Evolutionary conservation across 2,329 filamentous ascomycete species (phyloP).

Genomic region (Gaeumannomyces tritici): DNA sequence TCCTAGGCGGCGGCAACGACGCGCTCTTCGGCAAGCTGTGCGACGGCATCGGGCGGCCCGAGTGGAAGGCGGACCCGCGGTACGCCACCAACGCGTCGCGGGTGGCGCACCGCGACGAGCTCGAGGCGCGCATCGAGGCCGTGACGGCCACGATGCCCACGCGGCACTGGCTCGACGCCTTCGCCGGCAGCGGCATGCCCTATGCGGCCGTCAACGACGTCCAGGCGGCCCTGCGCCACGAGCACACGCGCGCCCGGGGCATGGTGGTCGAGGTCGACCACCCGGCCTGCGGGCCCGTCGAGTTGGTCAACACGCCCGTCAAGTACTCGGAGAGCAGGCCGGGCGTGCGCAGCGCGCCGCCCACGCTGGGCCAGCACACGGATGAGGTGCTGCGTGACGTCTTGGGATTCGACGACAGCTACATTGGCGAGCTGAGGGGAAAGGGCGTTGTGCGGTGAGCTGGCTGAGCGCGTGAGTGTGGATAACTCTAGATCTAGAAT

Average conservation of each 20-base stretch:
- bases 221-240: constrained; percentile 70
- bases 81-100: constrained; percentile 53
- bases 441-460: constrained; percentile 54
- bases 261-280: constrained; percentile 92
- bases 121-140: constrained; percentile 72
- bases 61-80: constrained; percentile 50
- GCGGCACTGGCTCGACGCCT: constrained; percentile 72
- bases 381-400: constrained; percentile 61
- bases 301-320: constrained; percentile 86
- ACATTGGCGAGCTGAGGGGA: constrained; percentile 53
- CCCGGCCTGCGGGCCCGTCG: constrained; percentile 70
- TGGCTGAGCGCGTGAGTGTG: not conserved
- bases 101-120: constrained; percentile 60
- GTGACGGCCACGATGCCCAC: constrained; percentile 72
- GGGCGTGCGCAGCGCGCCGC: constrained; percentile 66
- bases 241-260: constrained; percentile 71
- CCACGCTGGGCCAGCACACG: constrained; percentile 80
- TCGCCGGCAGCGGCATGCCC: constrained; percentile 88
- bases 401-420: constrained; percentile 46
- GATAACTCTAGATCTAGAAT: not conserved
- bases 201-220: constrained; percentile 92
- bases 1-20: constrained; percentile 66
- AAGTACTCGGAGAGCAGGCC: constrained; percentile 84
- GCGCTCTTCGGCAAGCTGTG: constrained; percentile 58
- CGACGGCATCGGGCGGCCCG: constrained; percentile 43